These are phyloP conservation scores for Fusarium paranaense DNA, from an alignment of 2,329 filamentous ascomycete species.

Conservation along the genomic window DNA sequence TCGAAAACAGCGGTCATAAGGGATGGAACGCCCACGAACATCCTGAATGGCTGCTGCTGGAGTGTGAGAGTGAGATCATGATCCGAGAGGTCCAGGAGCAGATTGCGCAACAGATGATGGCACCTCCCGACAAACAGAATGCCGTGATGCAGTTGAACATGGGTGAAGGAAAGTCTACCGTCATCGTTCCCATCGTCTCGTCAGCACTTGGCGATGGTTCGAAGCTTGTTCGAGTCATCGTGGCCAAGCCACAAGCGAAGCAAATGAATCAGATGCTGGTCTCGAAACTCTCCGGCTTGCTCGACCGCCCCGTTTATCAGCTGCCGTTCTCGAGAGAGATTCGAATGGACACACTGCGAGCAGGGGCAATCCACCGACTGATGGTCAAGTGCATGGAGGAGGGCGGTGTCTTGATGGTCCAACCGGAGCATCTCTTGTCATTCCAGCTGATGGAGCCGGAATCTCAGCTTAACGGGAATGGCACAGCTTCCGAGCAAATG, in stretches of 20 bases:
- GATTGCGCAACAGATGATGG: slow-evolving; percentile 69
- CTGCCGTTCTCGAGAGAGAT: slow-evolving; percentile 70
- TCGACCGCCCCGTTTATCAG: slow-evolving; percentile 65
- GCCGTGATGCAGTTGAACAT: slow-evolving; percentile 76
- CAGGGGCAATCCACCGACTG: slow-evolving; percentile 51
- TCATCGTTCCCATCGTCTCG: slow-evolving; percentile 75
- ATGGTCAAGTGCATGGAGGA: slow-evolving; percentile 59
- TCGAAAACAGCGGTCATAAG: slow-evolving; percentile 63
- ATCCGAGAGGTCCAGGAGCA: slow-evolving; percentile 70
- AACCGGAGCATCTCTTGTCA: slow-evolving; percentile 74
- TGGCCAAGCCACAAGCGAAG: slow-evolving; percentile 69
- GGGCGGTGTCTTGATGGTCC: slow-evolving; percentile 68
- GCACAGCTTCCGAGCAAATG: slow-evolving; percentile 48
- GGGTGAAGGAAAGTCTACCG: slow-evolving; percentile 77
- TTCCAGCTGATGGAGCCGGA: slow-evolving; percentile 73
- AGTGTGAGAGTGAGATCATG: slow-evolving; percentile 71
- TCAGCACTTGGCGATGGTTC: slow-evolving; percentile 62
- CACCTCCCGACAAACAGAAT: slow-evolving; percentile 54
- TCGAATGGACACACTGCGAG: slow-evolving; percentile 46
- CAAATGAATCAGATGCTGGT: slow-evolving; percentile 63
- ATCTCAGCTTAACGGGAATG: slow-evolving; percentile 47
- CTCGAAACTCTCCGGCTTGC: slow-evolving; percentile 62
- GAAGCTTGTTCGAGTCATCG: slow-evolving; percentile 67
- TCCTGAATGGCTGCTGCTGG: slow-evolving; percentile 73
- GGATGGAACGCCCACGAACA: slow-evolving; percentile 64